Evolutionary conservation across 2,329 filamentous ascomycete species (phyloP).

Genomic region (Spiromastix sp.): DNA sequence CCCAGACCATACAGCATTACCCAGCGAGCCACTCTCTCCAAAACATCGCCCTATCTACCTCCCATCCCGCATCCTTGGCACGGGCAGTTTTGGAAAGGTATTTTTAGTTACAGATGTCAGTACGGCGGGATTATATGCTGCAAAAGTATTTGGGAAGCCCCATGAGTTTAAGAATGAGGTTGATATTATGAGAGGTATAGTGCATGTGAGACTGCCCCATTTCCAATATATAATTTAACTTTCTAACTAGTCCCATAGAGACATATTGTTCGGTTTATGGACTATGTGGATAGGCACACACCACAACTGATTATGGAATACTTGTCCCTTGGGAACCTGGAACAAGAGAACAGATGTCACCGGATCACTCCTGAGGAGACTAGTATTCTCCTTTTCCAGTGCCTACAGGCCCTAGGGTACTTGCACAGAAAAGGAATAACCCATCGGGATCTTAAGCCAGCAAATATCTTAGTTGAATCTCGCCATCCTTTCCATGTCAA

Average conservation of each 20-base stretch:
- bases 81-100: background rate
- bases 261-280: slow-evolving; percentile 2
- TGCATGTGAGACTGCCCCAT: slow-evolving; percentile 6
- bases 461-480: slow-evolving; percentile 12
- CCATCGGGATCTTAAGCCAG: slow-evolving; percentile 15
- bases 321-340: background rate
- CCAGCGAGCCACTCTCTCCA: background rate
- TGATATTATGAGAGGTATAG: slow-evolving; percentile 9
- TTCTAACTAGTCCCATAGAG: background rate
- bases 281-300: background rate
- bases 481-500: slow-evolving; percentile 5
- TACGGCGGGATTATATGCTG: background rate
- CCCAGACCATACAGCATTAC: background rate
- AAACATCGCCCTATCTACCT: background rate
- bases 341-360: background rate
- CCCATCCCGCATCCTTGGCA: background rate
- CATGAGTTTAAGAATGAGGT: slow-evolving; percentile 6
- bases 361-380: slow-evolving; percentile 1
- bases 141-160: slow-evolving; percentile 1
- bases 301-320: slow-evolving; percentile 3
- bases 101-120: background rate
- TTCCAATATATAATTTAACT: background rate
- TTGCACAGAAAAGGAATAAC: slow-evolving; percentile 9
- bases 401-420: slow-evolving; percentile 8
- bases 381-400: slow-evolving; percentile 2